Evolutionary conservation across 805 yeast genomes (phyloP).

Genomic region (Ogataea allantospora): DNA sequence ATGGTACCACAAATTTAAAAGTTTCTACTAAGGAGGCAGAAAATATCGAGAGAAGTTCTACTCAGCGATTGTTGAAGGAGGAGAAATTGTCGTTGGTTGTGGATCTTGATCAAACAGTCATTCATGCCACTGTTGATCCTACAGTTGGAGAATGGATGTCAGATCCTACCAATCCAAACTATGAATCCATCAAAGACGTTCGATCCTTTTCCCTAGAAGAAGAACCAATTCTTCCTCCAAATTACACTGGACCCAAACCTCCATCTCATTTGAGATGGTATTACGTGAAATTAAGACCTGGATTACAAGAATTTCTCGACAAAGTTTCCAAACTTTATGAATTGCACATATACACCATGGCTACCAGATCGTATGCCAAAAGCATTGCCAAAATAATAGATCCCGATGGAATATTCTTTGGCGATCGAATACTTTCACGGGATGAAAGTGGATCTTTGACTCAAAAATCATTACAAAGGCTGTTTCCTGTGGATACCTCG

Average conservation of each 20-base stretch:
- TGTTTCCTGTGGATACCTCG: constrained; percentile 93
- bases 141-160: constrained; percentile 95
- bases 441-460: constrained; percentile 94
- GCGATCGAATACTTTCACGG: constrained; percentile 85
- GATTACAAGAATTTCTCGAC: constrained; percentile 69
- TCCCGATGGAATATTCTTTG: constrained; percentile 83
- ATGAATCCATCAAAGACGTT: constrained; percentile 81
- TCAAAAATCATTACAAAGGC: constrained; percentile 80
- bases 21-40: constrained; percentile 86
- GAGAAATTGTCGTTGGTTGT: constrained; percentile 84
- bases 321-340: constrained; percentile 68
- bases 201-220: constrained; percentile 75
- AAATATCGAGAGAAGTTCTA: constrained; percentile 68
- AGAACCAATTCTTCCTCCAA: constrained; percentile 56
- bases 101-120: constrained; percentile 95
- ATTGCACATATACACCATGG: constrained; percentile 97
- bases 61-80: constrained; percentile 56
- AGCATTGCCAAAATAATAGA: constrained; percentile 89
- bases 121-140: constrained; percentile 97
- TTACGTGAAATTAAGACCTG: constrained; percentile 90
- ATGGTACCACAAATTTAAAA: constrained; percentile 79
- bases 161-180: constrained; percentile 82
- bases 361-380: constrained; percentile 88
- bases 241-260: constrained; percentile 59
- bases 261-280: constrained; percentile 74